Evolutionary conservation across 2,329 filamentous ascomycete species (phyloP).

Genomic region (Fusarium sarcochroum): DNA sequence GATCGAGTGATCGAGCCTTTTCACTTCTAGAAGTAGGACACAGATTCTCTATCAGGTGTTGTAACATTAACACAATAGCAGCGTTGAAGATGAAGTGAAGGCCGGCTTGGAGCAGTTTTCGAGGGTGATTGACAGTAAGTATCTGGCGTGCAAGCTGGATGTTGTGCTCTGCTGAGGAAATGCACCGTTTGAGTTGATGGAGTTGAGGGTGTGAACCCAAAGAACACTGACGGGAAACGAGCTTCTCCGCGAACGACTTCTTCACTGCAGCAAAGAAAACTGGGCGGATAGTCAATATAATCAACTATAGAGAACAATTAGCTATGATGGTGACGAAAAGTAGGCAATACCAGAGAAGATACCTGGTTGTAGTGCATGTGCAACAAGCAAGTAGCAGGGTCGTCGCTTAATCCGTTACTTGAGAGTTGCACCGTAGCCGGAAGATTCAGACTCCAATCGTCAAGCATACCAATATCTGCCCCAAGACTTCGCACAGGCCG

Average conservation of each 20-base stretch:
- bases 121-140: conserved; percentile 53
- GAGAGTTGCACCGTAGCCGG: conserved; percentile 57
- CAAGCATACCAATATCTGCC: conserved; percentile 58
- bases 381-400: conserved; percentile 60
- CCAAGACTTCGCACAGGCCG: conserved; percentile 54
- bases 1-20: conserved; percentile 47
- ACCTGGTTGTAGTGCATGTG: conserved; percentile 65
- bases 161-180: conserved; percentile 61
- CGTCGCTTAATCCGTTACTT: conserved; percentile 53
- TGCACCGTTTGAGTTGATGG: conserved; percentile 56
- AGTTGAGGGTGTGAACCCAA: conserved; percentile 43
- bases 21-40: conserved; percentile 44
- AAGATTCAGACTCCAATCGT: conserved; percentile 57
- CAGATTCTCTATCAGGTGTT: conserved; percentile 58
- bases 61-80: conserved; percentile 62
- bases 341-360: background rate
- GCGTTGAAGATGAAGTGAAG: conserved; percentile 67
- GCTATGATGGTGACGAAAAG: background rate
- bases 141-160: conserved; percentile 60
- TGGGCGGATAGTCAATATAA: conserved; percentile 64
- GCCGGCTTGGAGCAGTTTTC: conserved; percentile 60
- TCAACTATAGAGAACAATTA: conserved; percentile 50
- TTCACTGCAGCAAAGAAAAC: conserved; percentile 64
- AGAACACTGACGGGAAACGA: conserved; percentile 50
- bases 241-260: conserved; percentile 60